Base-by-base conservation (phyloP, 345 rosid genomes). In the Heritiera littoralis region DNA sequence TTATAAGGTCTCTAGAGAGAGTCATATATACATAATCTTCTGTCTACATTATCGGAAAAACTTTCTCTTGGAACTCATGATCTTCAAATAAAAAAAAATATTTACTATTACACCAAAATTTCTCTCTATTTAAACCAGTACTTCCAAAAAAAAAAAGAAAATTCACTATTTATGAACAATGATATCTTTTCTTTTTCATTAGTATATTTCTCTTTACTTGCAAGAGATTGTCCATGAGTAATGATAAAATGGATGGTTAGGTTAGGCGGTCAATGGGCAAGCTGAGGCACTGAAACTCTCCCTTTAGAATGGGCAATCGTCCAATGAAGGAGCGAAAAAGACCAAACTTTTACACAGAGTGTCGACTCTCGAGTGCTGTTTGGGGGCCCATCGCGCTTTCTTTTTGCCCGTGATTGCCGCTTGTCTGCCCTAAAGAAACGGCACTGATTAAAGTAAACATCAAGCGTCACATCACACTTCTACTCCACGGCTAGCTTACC, bases 221-320 rank as follows among this genome's bases (percentile, higher is more conserved):
- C 23, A 17, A 55, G 55, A 10, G 65, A 60, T 72, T 67, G 81
- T 77, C 80, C 46, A 11, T 61, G 75, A 81, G 15, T 17, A 35
- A 15, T 66, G 12, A 17, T 14, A 3, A 41, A 58, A 18, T 54
- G 63, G 28, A 35, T n/a, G 51, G 77, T 58, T 32, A 58, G 46
- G 48, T 35, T 23, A 23, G 28, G 28, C 28, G 28, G 28, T 23
- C 77, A 74, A 38, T 46, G 7, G 9, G 35, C 12, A 67, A 68
- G 10, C 11, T 68, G 10, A 9, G 11, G 43, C 10, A 48, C 45
- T 72, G 15, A 14, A 72, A 30, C 32, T 54, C 46, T 5, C 45
- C 7, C 60, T 10, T 15, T 14, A 20, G 41, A 60, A 32, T 7
- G 48, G 28, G 28, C 28, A 23, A 23, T 23, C 28, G 28, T 23